A percentile compares a stretch with the other conserved stretches of the same genome.
Evolutionary conservation across 176 grass and related monocot species (phyloP).

Genomic region (Luzula sylvatica): DNA sequence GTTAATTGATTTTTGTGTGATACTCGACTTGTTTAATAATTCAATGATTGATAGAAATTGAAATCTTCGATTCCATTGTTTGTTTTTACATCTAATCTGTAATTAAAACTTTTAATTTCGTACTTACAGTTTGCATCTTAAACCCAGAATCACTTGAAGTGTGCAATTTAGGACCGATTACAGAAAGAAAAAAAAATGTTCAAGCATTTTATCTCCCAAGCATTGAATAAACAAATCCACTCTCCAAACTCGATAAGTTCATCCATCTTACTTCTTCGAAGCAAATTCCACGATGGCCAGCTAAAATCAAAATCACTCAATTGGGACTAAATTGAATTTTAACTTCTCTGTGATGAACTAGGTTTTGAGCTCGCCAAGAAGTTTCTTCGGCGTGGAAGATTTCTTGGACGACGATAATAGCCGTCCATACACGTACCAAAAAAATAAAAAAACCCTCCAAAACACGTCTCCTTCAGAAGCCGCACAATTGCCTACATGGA

Average conservation of each 20-base stretch:
- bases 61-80: no score
- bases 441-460: slow-evolving; percentile 82
- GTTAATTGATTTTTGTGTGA: no score
- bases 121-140: no score
- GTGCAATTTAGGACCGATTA: no score
- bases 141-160: no score
- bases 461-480: slow-evolving; percentile 91
- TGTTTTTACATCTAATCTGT: no score
- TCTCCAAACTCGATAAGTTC: background rate
- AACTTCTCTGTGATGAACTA: no score
- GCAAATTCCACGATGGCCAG: slow-evolving; percentile 9
- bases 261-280: slow-evolving; percentile 1
- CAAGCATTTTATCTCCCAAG: slow-evolving; percentile 11
- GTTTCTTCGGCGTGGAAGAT: slow-evolving; percentile 90
- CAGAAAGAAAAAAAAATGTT: background rate
- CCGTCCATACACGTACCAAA: slow-evolving; percentile 85
- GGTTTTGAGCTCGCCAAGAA: slow-evolving; percentile 53
- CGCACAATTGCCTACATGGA: slow-evolving; percentile 81
- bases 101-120: no score
- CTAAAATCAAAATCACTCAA: background rate
- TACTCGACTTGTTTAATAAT: no score
- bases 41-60: no score
- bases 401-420: slow-evolving; percentile 86
- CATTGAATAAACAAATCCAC: background rate
- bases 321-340: background rate